Percentiles rank a stretch among this genome's conserved stretches.
These are phyloP conservation scores for Apiospora pterosperma DNA, from an alignment of 2,329 filamentous ascomycete genomes.

Conservation along the genomic window DNA sequence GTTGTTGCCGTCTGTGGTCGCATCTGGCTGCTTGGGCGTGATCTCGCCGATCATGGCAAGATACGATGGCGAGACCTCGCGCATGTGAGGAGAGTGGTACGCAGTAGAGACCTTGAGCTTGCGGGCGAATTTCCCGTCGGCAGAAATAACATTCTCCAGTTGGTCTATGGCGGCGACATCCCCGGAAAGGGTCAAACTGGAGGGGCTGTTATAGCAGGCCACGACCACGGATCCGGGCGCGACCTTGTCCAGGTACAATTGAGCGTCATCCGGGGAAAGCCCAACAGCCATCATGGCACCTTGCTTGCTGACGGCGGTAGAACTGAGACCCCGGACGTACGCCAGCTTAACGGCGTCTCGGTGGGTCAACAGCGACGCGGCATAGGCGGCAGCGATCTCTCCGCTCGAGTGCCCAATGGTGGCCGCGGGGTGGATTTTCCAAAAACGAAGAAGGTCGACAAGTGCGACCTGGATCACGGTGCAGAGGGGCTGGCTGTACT, in stretches of 20 bases:
- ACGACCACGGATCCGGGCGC: background rate
- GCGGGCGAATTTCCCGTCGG: conserved; percentile 16
- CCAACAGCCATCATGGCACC: conserved; percentile 36
- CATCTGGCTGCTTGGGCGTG: conserved; percentile 16
- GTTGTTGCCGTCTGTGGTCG: conserved; percentile 4
- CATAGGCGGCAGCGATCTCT: conserved; percentile 19
- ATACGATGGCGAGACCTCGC: conserved; percentile 8
- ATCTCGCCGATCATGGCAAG: background rate
- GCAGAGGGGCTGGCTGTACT: conserved; percentile 31
- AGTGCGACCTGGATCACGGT: conserved; percentile 39
- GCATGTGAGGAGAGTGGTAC: conserved; percentile 30
- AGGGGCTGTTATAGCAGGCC: conserved; percentile 21
- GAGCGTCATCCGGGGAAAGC: background rate
- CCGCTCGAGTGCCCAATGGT: conserved; percentile 24
- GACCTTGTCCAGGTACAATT: background rate
- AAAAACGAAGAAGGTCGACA: conserved; percentile 29
- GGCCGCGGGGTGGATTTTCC: conserved; percentile 20
- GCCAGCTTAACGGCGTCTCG: conserved; percentile 36
- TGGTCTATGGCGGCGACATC: conserved; percentile 17
- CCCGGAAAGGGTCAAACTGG: conserved; percentile 17
- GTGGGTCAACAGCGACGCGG: conserved; percentile 27
- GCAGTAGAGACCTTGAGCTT: conserved; percentile 19
- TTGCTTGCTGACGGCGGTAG: conserved; percentile 16
- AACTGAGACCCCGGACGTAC: conserved; percentile 17
- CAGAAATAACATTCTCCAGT: conserved; percentile 14